Base-by-base conservation (phyloP, 1,284 basidiomycete species). In the Vanrija sp. region DNA sequence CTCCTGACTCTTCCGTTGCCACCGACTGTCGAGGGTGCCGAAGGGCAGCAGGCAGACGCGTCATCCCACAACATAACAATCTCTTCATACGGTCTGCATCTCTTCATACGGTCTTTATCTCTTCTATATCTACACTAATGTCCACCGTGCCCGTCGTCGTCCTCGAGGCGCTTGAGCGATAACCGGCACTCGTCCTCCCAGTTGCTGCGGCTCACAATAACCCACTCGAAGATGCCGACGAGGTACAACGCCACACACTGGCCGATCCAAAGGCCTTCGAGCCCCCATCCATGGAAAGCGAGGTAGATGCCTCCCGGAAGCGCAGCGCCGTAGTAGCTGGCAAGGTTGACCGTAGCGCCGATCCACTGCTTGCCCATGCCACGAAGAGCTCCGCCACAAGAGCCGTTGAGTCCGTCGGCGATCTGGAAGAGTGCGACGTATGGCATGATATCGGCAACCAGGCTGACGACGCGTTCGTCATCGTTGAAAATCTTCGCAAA, bases 301-400 rank as follows among this genome's bases (percentile, higher is more conserved):
- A 49, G 39, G 25, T 42, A 49, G 25, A 49, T 49, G 3, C 47
- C 47, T 8, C 47, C 47, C 1, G 47, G 47, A 2, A 49, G 25
- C 18, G 47, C 47, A 18, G 47, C 47, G 15, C 47, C 47, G 27
- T 49, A 49, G 25, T 49, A 49, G 24, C 38, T 41, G 12, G 25
- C 23, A 3, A 49, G 39, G 27, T 49, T 49, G 47, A 49, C 47
- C 2, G 41, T 12, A 4, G 47, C 47, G 25, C 47, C 47, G 39
- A 49, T 49, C 39, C 47, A 41, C 47, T 49, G 47, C 47, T 49
- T 49, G 18, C 47, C 47, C 47, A 49, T 49, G 2, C 47, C 47
- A 19, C 47, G 47, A 2, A 49, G 47, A 3, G 39, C 10, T 9
- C 47, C 47, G n/a, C 47, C 47, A 19, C 47, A 49, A 6, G 47